Conservation (phyloP, 1,284 basidiomycete species). For the Irpex rosettiformis region DNA sequence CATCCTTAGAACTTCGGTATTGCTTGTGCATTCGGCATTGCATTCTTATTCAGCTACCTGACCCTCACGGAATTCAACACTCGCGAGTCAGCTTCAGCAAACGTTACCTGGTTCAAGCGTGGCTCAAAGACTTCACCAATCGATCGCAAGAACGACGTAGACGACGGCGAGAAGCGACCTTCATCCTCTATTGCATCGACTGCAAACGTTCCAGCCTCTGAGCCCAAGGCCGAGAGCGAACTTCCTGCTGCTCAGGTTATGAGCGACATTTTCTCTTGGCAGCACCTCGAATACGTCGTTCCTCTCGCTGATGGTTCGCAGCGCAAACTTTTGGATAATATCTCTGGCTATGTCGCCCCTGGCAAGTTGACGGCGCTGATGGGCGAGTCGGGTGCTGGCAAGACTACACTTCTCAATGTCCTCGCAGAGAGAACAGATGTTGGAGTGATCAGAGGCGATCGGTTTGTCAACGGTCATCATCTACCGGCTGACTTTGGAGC, state of each 20-base stretch:
- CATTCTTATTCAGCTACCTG: constrained; percentile 46
- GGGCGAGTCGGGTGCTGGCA: constrained; percentile 79
- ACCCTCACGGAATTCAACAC: constrained; percentile 47
- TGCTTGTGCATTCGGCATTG: constrained; percentile 45
- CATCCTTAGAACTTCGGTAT: constrained; percentile 52
- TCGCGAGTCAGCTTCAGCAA: constrained; percentile 26
- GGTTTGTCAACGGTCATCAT: constrained; percentile 73
- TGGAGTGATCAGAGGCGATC: constrained; percentile 76
- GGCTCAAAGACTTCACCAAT: constrained; percentile 24
- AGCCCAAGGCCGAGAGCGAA: not conserved
- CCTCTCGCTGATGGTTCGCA: constrained; percentile 50
- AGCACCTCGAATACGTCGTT: constrained; percentile 60
- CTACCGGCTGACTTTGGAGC: constrained; percentile 75
- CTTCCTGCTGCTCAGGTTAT: constrained; percentile 22
- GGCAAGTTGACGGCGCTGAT: constrained; percentile 78
- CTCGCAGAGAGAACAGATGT: constrained; percentile 75
- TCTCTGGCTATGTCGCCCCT: constrained; percentile 82
- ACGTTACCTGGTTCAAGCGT: constrained; percentile 41
- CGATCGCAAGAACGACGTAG: not conserved
- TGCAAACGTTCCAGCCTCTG: not conserved
- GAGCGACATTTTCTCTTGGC: constrained; percentile 60
- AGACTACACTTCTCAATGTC: constrained; percentile 83
- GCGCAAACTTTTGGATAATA: constrained; percentile 67
- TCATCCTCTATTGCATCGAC: not conserved
- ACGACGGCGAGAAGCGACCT: constrained; percentile 21